A percentile compares a stretch with the other conserved stretches of the same genome.
Evolutionary conservation across 106 monocot genomes (phyloP).

Genomic region (Cymbidium sinense): DNA sequence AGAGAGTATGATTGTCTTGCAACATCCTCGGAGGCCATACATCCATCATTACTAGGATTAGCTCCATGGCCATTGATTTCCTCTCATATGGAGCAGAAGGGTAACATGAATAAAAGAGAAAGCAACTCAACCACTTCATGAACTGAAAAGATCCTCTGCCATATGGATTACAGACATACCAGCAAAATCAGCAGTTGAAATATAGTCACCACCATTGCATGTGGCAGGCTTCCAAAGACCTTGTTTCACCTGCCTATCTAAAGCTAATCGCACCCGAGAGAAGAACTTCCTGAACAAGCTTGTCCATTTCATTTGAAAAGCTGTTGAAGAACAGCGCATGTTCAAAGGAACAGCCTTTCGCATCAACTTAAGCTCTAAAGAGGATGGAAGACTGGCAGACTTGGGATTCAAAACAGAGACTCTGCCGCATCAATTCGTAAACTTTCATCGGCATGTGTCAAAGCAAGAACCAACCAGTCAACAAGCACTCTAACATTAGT

Average conservation of each 20-base stretch:
- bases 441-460: slow-evolving; percentile 82
- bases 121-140: slow-evolving; percentile 84
- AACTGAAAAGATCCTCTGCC: slow-evolving; percentile 72
- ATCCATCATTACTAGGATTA: slow-evolving; percentile 80
- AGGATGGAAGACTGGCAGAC: slow-evolving; percentile 84
- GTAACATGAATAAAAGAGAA: slow-evolving; percentile 87
- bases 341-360: slow-evolving; percentile 83
- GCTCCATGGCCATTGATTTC: slow-evolving; percentile 98
- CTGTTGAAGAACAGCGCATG: slow-evolving; percentile 89
- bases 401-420: slow-evolving; percentile 93
- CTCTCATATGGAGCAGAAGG: slow-evolving; percentile 98
- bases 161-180: slow-evolving; percentile 14
- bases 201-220: background rate
- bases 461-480: slow-evolving; percentile 56
- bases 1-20: slow-evolving; percentile 27
- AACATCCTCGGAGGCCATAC: slow-evolving; percentile 53
- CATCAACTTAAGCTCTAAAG: slow-evolving; percentile 73
- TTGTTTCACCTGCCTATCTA: slow-evolving; percentile 90
- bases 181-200: slow-evolving; percentile 5
- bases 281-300: slow-evolving; percentile 93
- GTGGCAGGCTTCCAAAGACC: slow-evolving; percentile 40
- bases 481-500: slow-evolving; percentile 61
- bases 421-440: slow-evolving; percentile 94
- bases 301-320: slow-evolving; percentile 99
- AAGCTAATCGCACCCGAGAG: slow-evolving; percentile 68